phyloP scores from a whole-genome alignment of 495 filamentous ascomycete genomes.

The Trichoderma virens region DNA sequence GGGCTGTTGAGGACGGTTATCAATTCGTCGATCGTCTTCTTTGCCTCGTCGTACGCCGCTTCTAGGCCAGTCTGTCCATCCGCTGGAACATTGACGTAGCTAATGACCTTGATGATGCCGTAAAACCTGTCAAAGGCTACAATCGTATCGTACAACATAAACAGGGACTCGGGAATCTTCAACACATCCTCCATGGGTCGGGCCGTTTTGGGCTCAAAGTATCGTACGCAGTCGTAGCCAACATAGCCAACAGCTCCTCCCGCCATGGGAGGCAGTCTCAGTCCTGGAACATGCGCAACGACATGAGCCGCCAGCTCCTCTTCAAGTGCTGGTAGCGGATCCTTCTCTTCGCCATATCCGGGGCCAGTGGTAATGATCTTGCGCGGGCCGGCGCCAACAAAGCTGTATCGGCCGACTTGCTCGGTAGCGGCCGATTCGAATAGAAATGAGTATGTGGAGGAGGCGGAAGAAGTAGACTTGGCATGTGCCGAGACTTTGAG shows the following conservation, averaged over 20 bases:
- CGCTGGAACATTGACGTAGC: conserved; percentile 64
- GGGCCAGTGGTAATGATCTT: conserved; percentile 83
- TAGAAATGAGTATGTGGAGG: conserved; percentile 57
- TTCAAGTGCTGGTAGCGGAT: conserved; percentile 77
- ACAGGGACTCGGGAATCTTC: conserved; percentile 81
- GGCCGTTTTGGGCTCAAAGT: conserved; percentile 92
- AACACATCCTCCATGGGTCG: conserved; percentile 82
- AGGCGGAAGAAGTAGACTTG: conserved; percentile 35
- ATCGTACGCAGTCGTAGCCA: conserved; percentile 92
- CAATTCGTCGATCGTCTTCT: conserved; percentile 51
- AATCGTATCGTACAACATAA: conserved; percentile 97
- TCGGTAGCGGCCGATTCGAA: conserved; percentile 94
- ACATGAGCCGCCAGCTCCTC: conserved; percentile 67
- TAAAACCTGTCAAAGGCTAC: conserved; percentile 93
- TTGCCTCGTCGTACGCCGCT: conserved; percentile 58
- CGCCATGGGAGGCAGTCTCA: conserved; percentile 73
- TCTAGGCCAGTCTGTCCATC: conserved; percentile 27
- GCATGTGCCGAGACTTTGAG: conserved; percentile 75
- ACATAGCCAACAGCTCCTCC: conserved; percentile 95
- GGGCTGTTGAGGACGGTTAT: conserved; percentile 61
- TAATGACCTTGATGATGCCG: conserved; percentile 85
- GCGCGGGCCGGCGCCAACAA: conserved; percentile 81
- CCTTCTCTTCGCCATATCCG: conserved; percentile 71
- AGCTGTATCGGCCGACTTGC: conserved; percentile 87
- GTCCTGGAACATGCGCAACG: conserved; percentile 69